These are phyloP conservation scores for Porphyra umbilicalis DNA, from an alignment of 31 red algal genomes.

Conservation along the genomic window DNA sequence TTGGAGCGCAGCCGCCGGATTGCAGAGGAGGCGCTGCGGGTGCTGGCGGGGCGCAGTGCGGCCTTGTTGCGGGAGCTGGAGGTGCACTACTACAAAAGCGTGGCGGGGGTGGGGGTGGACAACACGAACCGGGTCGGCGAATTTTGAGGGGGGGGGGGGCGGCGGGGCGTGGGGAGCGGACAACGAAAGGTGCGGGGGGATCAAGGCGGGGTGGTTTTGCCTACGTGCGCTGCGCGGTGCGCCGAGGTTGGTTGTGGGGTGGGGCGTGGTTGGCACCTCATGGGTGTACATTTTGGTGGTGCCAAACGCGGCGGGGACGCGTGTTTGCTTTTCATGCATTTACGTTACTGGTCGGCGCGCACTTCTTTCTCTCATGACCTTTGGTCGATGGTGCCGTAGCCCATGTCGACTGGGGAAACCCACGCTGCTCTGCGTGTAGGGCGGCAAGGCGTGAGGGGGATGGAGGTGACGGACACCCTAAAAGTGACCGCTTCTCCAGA, in stretches of 20 bases:
- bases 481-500: no score
- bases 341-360: no score
- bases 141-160: not conserved
- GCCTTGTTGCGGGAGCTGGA: not conserved
- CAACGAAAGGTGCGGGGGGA: not conserved
- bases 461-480: no score
- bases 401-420: no score
- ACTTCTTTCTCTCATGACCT: no score
- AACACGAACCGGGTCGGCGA: not conserved
- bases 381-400: no score
- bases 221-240: not conserved
- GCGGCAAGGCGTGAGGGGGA: no score
- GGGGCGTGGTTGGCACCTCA: not conserved
- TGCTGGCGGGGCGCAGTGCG: not conserved
- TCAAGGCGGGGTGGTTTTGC: not conserved
- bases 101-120: not conserved
- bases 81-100: not conserved
- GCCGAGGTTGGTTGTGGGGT: not conserved
- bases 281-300: not conserved
- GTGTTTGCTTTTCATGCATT: no score
- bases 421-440: no score
- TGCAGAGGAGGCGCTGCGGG: not conserved
- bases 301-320: no score
- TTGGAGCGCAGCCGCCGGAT: not conserved
- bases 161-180: not conserved